A percentile compares a stretch with the other conserved stretches of the same genome.
Conservation (phyloP, 2,329 filamentous ascomycete species). For the Capronia epimyces region DNA sequence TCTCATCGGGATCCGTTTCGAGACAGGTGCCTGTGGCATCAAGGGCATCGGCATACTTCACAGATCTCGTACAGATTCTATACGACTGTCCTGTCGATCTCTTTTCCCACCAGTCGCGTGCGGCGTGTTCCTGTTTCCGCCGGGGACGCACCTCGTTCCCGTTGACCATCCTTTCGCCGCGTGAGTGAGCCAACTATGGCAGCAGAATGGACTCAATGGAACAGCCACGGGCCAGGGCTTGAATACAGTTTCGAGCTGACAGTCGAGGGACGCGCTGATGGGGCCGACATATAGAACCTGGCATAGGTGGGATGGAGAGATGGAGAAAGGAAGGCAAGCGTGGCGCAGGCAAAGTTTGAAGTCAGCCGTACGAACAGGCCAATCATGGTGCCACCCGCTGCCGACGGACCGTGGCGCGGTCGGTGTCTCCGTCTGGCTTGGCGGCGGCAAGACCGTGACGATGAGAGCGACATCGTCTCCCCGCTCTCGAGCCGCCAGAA, state of each 20-base stretch:
- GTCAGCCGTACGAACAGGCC: slow-evolving; percentile 10
- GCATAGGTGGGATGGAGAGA: neutral
- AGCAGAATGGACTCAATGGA: too few species aligned
- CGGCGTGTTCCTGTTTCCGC: neutral
- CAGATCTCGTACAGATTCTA: neutral
- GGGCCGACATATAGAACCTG: too few species aligned
- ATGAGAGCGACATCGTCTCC: neutral
- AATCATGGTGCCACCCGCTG: neutral
- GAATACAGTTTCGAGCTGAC: too few species aligned
- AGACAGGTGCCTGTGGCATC: too few species aligned
- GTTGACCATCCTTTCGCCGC: too few species aligned
- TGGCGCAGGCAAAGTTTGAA: neutral
- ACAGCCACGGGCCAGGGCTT: too few species aligned
- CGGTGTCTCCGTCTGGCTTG: slow-evolving; percentile 9
- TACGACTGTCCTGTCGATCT: neutral
- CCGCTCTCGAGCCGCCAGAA: neutral
- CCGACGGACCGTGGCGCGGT: neutral
- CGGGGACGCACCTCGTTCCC: too few species aligned
- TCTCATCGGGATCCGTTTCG: too few species aligned
- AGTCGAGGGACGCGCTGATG: too few species aligned
- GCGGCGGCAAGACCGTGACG: neutral
- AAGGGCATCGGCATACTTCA: too few species aligned
- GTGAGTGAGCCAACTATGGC: too few species aligned
- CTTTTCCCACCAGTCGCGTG: neutral
- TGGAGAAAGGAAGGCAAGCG: too few species aligned